Evolutionary conservation across 2,329 filamentous ascomycete species (phyloP), one percentile per base, ranked within the genome.

Genomic region (Zymoseptoria ardabiliae): DNA sequence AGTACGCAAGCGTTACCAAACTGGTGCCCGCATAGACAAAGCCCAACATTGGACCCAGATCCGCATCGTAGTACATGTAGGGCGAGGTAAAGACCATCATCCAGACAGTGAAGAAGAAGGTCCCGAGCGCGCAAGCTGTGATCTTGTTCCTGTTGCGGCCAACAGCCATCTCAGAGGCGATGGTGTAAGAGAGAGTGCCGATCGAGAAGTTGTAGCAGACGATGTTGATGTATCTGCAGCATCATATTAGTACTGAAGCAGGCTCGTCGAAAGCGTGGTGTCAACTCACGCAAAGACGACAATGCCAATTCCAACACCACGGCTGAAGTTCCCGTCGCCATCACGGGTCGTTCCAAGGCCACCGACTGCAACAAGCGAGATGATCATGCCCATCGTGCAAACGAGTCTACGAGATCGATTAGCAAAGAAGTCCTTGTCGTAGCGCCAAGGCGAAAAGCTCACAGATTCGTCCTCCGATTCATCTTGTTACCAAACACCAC

Each of bases 101-200:
- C 76, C 75, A 78, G 45, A 76, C 72, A 0, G 74, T 76, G 57
- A 77, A 66, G 71, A 71, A 80, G 69, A 80, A 80, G 4, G 69
- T 73, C 2, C 70, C 76, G 0, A 81, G 75, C 0, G 77, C 71
- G 4, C 73, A 71, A 8, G 75, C 70, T n/a, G 71, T 75, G 62
- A 78, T 79, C 65, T 79, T 78, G 66, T 78, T 78, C 54, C 76
- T 70, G 67, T 81, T 81, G 13, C 73, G 74, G 3, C 78, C 78
- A 22, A 79, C 77, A 0, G 78, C 75, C 74, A 79, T 77, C 61
- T 81, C 78, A 3, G 73, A 75, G 1, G 69, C 68, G 45, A 65
- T 65, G 4, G 63, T 65, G 54, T 65, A 65, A 13, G 63, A 65
- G 7, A 65, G 53, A 1, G 63, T 65, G 23, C 63, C 63, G 50